Evolutionary conservation across 805 yeast genomes (phyloP).

Genomic region (Deakozyma indianensis): DNA sequence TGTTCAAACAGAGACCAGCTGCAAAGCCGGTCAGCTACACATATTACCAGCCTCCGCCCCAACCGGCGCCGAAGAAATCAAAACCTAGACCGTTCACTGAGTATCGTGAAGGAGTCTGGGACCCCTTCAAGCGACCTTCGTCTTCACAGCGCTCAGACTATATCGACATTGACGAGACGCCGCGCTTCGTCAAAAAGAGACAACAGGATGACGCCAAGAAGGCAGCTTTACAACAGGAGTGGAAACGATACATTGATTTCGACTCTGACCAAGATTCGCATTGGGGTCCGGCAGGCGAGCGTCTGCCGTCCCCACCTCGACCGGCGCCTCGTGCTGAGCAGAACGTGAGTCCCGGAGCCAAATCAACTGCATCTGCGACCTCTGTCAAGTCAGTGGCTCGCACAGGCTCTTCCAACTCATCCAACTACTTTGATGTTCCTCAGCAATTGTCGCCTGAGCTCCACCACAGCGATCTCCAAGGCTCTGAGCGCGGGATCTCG

Average conservation of each 20-base stretch:
- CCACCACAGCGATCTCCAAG: no score
- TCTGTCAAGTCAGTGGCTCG: no score
- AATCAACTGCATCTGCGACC: no score
- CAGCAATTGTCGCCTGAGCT: background rate
- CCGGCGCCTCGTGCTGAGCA: no score
- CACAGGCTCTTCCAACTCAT: background rate
- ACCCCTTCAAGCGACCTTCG: background rate
- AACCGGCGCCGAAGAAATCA: background rate
- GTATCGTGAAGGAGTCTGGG: background rate
- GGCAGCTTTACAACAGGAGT: background rate
- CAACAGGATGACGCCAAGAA: background rate
- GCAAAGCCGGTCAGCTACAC: background rate
- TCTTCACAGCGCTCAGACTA: background rate
- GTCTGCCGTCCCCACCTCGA: background rate
- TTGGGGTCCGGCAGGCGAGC: background rate
- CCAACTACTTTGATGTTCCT: background rate
- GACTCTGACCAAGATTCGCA: conserved; percentile 1
- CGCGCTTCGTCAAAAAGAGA: background rate
- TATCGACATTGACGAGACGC: background rate
- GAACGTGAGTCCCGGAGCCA: no score
- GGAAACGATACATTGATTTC: background rate
- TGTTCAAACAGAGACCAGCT: background rate
- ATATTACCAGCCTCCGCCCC: background rate
- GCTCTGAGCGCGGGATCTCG: no score
- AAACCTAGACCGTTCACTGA: background rate